Evolutionary conservation across 495 filamentous ascomycete species (phyloP).

Genomic region (Xylaria grammica): DNA sequence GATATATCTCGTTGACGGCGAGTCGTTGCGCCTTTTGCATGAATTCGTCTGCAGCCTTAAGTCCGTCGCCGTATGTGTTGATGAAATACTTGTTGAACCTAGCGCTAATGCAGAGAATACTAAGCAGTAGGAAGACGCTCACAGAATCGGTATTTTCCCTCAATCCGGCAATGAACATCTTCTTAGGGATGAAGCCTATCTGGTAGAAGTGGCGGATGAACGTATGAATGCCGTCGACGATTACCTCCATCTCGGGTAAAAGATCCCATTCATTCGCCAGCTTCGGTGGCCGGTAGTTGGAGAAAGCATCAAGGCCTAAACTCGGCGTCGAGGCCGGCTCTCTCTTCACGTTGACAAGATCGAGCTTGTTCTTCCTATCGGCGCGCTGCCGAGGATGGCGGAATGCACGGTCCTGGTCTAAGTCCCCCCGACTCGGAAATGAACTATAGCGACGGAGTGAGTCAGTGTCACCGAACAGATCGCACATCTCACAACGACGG

Average conservation of each 20-base stretch:
- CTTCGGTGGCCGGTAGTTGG: conserved; percentile 30
- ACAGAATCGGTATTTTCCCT: conserved; percentile 44
- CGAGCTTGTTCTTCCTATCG: conserved; percentile 46
- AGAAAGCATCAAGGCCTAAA: conserved; percentile 28
- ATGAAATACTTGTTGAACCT: conserved; percentile 52
- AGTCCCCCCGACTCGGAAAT: conserved; percentile 51
- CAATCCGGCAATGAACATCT: conserved; percentile 49
- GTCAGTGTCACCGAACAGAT: not conserved
- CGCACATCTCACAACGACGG: not conserved
- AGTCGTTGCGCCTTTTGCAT: conserved; percentile 52
- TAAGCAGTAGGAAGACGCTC: conserved; percentile 54
- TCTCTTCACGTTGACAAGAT: conserved; percentile 43
- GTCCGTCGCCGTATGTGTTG: conserved; percentile 47
- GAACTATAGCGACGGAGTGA: conserved; percentile 32
- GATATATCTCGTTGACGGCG: conserved; percentile 53
- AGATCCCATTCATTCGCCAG: conserved; percentile 49
- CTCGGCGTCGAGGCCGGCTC: conserved; percentile 39
- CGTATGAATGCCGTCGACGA: conserved; percentile 50
- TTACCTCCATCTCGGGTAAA: conserved; percentile 46
- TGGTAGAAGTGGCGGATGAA: conserved; percentile 56
- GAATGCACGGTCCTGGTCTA: conserved; percentile 51
- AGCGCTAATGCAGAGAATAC: conserved; percentile 54
- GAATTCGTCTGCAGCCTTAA: conserved; percentile 53
- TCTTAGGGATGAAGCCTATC: conserved; percentile 59
- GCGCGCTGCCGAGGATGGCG: conserved; percentile 52